Base-by-base conservation (phyloP, 768 basidiomycete genomes). In the Suillus americanus region DNA sequence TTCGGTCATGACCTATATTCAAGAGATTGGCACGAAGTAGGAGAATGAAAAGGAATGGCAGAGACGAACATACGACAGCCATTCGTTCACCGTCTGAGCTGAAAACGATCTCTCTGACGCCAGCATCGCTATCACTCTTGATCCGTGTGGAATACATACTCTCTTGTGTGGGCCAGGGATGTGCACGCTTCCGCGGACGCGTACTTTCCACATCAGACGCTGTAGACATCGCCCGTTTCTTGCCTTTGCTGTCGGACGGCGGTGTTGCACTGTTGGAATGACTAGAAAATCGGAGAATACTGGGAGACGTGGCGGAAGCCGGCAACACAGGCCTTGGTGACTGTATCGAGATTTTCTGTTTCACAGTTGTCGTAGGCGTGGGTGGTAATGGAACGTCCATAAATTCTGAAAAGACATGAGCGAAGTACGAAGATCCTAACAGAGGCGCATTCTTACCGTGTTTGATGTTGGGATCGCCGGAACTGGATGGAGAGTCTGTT, bases 21-120 rank as follows among this genome's bases (percentile, higher is more conserved):
- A 30, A 28, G 28, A 59, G 28, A 28, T 59, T 59, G 40, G 38
- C 25, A 59, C 57, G 35, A 37, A 30, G 51, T 59, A 37, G 23
- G 37, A 41, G 25, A 64, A 55, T 25, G 45, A 43, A 51, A 41
- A 65, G 35, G 60, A 25, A 25, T 38, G 30, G 33, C 28, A 33
- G 62, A 25, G 10, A 80, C 86, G 72, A 67, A 85, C 89, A 89
- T 67, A 77, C 79, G 62, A 89, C 72, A 7, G 87, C 89, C 68
- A 90, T 81, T 57, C 78, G 79, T 41, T 76, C 78, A 30, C 88
- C 88, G 65, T 86, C 83, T 28, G 80, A 78, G 67, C 79, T 85
- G 66, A 88, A 83, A 38, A 79, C 69, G 35, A 90, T 81, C 35
- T 72, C 78, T 43, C 75, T 76, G 41, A 90, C 75, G 37, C 81